Evolutionary conservation across 352 stramenopile species (phyloP).

Genomic region (Globisporangium radiosum): DNA sequence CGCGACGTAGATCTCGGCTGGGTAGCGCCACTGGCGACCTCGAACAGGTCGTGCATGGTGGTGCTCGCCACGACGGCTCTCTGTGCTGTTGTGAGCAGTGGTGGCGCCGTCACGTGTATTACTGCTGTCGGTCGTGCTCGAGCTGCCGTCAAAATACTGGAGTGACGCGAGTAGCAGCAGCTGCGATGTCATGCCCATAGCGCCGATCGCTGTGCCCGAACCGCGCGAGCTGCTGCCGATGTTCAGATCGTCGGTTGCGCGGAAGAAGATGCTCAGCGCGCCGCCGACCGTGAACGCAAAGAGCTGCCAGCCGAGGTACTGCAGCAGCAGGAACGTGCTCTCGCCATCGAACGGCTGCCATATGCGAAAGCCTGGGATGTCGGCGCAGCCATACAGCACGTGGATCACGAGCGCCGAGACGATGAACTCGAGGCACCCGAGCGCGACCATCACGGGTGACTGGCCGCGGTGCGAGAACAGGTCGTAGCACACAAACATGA

Average conservation of each 20-base stretch:
- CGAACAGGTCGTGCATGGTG: no score
- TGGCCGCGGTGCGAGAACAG: conserved; percentile 22
- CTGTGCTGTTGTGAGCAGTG: not conserved
- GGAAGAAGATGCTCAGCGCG: conserved; percentile 26
- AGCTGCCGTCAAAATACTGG: conserved; percentile 27
- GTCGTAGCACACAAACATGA: conserved; percentile 43
- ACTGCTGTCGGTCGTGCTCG: not conserved
- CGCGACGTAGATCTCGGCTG: conserved; percentile 31
- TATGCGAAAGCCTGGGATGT: conserved; percentile 37
- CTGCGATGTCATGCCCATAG: conserved; percentile 43
- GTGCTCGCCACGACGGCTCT: no score
- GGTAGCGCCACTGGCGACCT: not conserved
- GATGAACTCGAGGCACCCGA: conserved; percentile 31
- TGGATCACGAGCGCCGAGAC: conserved; percentile 43
- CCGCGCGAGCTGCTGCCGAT: conserved; percentile 15
- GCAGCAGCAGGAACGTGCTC: conserved; percentile 41
- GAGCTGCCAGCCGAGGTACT: conserved; percentile 58
- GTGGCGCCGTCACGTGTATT: no score
- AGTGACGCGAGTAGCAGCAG: conserved; percentile 39
- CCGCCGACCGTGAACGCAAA: conserved; percentile 35
- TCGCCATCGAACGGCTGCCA: conserved; percentile 60
- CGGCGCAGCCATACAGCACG: conserved; percentile 36
- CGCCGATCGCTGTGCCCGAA: conserved; percentile 26
- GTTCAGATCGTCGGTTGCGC: conserved; percentile 11
- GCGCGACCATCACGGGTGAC: conserved; percentile 26